Evolutionary conservation across 768 basidiomycete genomes (phyloP), one percentile per base, ranked within the genome.

Genomic region (Leccinum aurantiacum): DNA sequence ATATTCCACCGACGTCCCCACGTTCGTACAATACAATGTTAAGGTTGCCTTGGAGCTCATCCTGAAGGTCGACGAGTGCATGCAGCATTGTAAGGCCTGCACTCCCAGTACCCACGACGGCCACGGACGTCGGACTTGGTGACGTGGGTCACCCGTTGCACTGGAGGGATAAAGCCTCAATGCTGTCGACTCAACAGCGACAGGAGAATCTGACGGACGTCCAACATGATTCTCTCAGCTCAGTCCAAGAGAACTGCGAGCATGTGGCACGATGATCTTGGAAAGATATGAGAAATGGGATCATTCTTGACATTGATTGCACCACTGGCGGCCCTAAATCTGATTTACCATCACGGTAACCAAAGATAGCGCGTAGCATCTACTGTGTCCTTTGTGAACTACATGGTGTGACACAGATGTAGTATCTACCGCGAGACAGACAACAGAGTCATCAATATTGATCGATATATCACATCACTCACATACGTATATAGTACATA

Each of bases 31-130:
- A 66, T 15, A 78, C 79, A 22, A 86, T 70, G 25, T 82, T 76
- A 78, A 82, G 83, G 11, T 67, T 67, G 22, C 65, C 55, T n/a
- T 72, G 68, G 7, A 68, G 57, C 35, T 79, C 73, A 19, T 72
- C 69, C 11, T 82, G 80, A 6, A 86, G 64, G 66, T 84, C 81
- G 4, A 81, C 68, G 15, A 83, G 66, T 7, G 78, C 79, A 67
- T 82, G 83, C 27, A 87, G 69, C 68, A 78, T 76, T 2, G 80
- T 82, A 29, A 87, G 70, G 1, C 84, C 84, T 5, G 79, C 83
- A 63, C 80, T 85, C 1, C 84, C 84, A 6, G 78, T 82, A 10
- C 85, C 86, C 15, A 87, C 75, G 53, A 86, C 78, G 8, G 80
- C 84, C 54, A 87, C 80, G 5, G 79, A 78, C 70, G 82, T 85